Base-by-base conservation (phyloP, 140 eudicot genomes). In the Ambrosia hybrid region DNA sequence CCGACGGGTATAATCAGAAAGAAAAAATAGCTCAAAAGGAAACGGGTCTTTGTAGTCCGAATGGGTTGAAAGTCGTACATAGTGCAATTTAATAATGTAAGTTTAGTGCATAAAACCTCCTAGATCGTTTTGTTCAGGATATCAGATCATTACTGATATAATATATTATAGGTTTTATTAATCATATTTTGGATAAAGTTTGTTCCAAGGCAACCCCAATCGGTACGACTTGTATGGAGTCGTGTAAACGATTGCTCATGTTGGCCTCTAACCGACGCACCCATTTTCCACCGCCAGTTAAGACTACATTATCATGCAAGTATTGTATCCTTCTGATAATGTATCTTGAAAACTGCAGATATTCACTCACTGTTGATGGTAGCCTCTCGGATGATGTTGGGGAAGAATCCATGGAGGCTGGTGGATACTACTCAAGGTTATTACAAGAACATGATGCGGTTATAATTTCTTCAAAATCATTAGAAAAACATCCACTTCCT, bases 371-470 rank as follows among this genome's bases (percentile, higher is more conserved):
- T 9, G 74, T 85, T 1, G 60, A 84, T 36, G 99, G 97, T 57
- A 59, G 63, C 48, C 30, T 88, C 66, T 61, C 84, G 37, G 83
- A 91, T 72, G 87, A 84, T 34, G 71, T 88, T 9, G 92, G 85
- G 55, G 90, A 88, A 71, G 88, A 72, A 71, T 91, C 72, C 57
- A 70, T 2, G 30, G 87, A 87, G 12, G 65, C 81, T 37, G 97
- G 96, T 55, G 99, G 99, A 79, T 94, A 91, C 80, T 94, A 90
- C 83, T 94, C 99, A 0, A 77, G 78, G 41, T 39, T 93, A 69
- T 77, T 93, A 77, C 94, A 90, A 74, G 94, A 90, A 81, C 83
- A 90, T 33, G 96, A 93, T 56, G 96, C 97, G 0, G 81, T 93
- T 55, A 57, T 93, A 62, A 77, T 84, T 30, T 84, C 97, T 69